Evolutionary conservation across 371 early-diverging fungal species (phyloP).

Genomic region (Smittium culicis): DNA sequence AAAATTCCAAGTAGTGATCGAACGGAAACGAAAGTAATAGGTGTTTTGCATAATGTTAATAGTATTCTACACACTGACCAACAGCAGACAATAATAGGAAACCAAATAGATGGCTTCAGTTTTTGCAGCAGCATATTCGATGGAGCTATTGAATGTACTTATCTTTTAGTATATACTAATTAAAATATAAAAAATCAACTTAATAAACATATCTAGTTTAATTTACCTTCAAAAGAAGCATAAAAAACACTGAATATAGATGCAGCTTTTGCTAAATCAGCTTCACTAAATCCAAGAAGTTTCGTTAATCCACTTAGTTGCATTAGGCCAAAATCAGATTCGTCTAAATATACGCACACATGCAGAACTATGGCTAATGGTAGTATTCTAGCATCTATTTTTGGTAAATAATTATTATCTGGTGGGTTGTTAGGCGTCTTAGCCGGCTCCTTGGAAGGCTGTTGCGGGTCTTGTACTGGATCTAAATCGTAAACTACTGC

Average conservation of each 20-base stretch:
- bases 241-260: constrained; percentile 1
- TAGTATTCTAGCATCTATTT: background rate
- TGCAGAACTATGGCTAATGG: background rate
- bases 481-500: no score
- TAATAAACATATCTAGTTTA: no score
- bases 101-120: constrained; percentile 49
- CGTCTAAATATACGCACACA: background rate
- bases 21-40: constrained; percentile 25
- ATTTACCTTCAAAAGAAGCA: constrained; percentile 3
- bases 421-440: no score
- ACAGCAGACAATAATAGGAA: constrained; percentile 45
- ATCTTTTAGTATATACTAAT: background rate
- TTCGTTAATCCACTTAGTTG: background rate
- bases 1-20: constrained; percentile 36
- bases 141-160: constrained; percentile 39
- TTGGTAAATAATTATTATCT: background rate
- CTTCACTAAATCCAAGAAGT: background rate
- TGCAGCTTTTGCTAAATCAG: background rate
- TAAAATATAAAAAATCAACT: background rate
- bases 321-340: background rate
- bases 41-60: constrained; percentile 32
- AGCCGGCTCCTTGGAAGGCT: no score
- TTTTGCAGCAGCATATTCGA: constrained; percentile 44
- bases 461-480: no score
- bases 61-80: constrained; percentile 41